These are phyloP conservation scores for Pichia membranifaciens DNA, from an alignment of 805 yeast genomes.

Conservation along the genomic window DNA sequence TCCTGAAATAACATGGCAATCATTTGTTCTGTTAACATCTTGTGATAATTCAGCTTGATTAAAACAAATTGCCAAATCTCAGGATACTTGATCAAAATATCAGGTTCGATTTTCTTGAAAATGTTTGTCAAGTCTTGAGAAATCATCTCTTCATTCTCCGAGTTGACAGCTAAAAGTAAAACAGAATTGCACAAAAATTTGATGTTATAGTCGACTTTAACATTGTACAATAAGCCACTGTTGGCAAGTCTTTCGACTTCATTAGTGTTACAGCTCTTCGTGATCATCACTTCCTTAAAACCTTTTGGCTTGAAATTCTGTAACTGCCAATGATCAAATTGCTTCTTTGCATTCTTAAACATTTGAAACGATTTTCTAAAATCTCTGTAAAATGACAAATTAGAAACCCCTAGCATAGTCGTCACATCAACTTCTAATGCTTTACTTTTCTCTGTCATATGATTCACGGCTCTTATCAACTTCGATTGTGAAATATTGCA, in stretches of 20 bases:
- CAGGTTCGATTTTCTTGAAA: slow-evolving; percentile 17
- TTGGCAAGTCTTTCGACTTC: not conserved
- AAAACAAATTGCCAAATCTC: slow-evolving; percentile 29
- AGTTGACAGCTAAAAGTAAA: slow-evolving; percentile 19
- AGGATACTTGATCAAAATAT: slow-evolving; percentile 21
- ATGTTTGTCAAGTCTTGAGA: slow-evolving; percentile 17
- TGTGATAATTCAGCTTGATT: slow-evolving; percentile 22
- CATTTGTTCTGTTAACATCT: slow-evolving; percentile 14
- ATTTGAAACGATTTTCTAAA: slow-evolving; percentile 21
- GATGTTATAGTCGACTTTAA: slow-evolving; percentile 24
- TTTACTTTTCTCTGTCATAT: slow-evolving; percentile 13
- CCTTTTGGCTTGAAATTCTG: slow-evolving; percentile 29
- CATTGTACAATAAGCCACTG: slow-evolving; percentile 12
- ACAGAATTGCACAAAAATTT: slow-evolving; percentile 28
- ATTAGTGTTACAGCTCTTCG: not conserved
- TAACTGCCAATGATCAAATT: slow-evolving; percentile 30
- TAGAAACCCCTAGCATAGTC: slow-evolving; percentile 28
- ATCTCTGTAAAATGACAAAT: slow-evolving; percentile 21
- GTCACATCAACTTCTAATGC: slow-evolving; percentile 21
- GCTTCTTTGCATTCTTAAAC: slow-evolving; percentile 26
- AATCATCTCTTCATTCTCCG: slow-evolving; percentile 13
- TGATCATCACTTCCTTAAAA: slow-evolving; percentile 18
- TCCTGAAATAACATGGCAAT: slow-evolving; percentile 17
- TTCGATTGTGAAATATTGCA: slow-evolving; percentile 24
- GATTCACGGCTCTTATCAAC: slow-evolving; percentile 21